phyloP scores from a whole-genome alignment of 1,284 basidiomycete species.

The Neonothopanus nambi region DNA sequence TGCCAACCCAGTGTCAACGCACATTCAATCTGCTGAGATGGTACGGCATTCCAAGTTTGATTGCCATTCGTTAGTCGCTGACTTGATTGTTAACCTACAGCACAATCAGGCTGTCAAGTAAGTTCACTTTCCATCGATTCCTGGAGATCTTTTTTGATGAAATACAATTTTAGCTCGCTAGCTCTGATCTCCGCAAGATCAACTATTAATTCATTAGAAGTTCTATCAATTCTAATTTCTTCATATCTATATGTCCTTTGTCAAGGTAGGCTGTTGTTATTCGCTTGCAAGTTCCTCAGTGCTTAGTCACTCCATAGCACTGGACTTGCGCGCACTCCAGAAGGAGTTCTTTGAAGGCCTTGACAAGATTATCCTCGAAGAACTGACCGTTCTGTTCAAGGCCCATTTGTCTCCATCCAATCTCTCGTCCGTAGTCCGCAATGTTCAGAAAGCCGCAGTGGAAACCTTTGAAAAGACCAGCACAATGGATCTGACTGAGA shows the following conservation, averaged over 20 bases:
- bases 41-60: background rate
- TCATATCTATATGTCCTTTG: slow-evolving; percentile 78
- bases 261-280: slow-evolving; percentile 46
- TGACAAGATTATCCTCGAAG: slow-evolving; percentile 48
- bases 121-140: slow-evolving; percentile 27
- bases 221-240: slow-evolving; percentile 71
- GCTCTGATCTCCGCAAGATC: slow-evolving; percentile 80
- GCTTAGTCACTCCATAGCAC: slow-evolving; percentile 39
- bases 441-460: slow-evolving; percentile 42
- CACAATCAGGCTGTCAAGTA: slow-evolving; percentile 87
- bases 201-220: slow-evolving; percentile 75
- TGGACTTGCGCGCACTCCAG: slow-evolving; percentile 77
- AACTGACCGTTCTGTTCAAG: slow-evolving; percentile 50
- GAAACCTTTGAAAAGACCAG: slow-evolving; percentile 64
- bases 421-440: slow-evolving; percentile 27
- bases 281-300: background rate
- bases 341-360: slow-evolving; percentile 58
- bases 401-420: slow-evolving; percentile 36
- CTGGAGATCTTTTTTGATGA: slow-evolving; percentile 5
- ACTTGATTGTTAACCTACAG: slow-evolving; percentile 56
- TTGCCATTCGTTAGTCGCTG: background rate
- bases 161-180: slow-evolving; percentile 55
- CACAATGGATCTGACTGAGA: slow-evolving; percentile 65
- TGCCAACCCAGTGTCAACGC: slow-evolving; percentile 83
- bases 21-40: slow-evolving; percentile 70